Evolutionary conservation across 345 rosid species (phyloP).

Genomic region (Barbarea vulgaris): DNA sequence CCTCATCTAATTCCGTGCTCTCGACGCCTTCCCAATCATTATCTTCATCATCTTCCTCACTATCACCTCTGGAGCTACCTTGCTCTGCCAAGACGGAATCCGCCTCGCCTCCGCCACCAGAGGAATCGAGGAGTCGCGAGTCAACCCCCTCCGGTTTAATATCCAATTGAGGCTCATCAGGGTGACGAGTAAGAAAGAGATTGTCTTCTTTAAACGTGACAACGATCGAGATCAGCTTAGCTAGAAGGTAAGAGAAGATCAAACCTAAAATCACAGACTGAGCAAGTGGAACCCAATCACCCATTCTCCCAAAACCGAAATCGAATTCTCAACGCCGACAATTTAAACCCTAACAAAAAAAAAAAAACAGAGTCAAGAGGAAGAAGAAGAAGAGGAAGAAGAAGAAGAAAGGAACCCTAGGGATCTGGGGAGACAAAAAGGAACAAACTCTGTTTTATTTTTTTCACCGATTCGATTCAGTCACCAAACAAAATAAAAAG

Average conservation of each 20-base stretch:
- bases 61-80: constrained; percentile 75
- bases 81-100: constrained; percentile 75
- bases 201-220: constrained; percentile 81
- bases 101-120: constrained; percentile 38
- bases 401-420: constrained; percentile 8
- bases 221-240: constrained; percentile 87
- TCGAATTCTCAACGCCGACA: neutral
- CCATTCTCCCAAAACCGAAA: constrained; percentile 38
- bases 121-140: constrained; percentile 32
- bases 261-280: constrained; percentile 80
- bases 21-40: constrained; percentile 98
- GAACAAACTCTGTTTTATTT: neutral
- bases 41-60: constrained; percentile 51
- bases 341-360: neutral
- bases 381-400: constrained; percentile 2
- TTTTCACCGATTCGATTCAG: constrained; percentile 20
- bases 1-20: constrained; percentile 85
- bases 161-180: constrained; percentile 15
- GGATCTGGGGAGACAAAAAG: constrained; percentile 35
- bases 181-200: constrained; percentile 56
- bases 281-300: constrained; percentile 75
- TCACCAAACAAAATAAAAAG: neutral
- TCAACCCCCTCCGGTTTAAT: constrained; percentile 34
- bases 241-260: constrained; percentile 81
- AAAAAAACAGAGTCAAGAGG: constrained; percentile 19